These are phyloP conservation scores for Fusarium mundagurra DNA, from an alignment of 2,329 filamentous ascomycete species.

Conservation along the genomic window DNA sequence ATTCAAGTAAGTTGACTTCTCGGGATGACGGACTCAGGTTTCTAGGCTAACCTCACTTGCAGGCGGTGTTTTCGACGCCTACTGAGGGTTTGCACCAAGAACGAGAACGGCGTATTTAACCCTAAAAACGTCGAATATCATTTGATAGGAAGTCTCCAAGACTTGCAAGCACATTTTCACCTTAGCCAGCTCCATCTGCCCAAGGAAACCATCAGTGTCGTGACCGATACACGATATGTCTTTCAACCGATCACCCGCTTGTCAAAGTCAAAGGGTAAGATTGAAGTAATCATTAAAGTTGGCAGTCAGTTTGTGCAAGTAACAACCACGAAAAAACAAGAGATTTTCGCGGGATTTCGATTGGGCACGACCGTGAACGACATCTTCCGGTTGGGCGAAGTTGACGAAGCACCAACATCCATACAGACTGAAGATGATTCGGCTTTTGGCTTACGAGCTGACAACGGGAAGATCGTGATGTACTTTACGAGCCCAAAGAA, in stretches of 20 bases:
- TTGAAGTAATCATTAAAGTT: constrained; percentile 74
- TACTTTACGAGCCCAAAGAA: constrained; percentile 75
- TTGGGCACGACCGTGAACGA: constrained; percentile 74
- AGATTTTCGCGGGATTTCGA: constrained; percentile 70
- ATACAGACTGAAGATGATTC: constrained; percentile 73
- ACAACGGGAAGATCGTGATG: constrained; percentile 77
- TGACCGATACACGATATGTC: constrained; percentile 72
- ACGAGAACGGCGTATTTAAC: constrained; percentile 68
- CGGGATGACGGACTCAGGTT: no score
- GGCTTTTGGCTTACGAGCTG: constrained; percentile 72
- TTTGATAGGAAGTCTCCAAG: constrained; percentile 71
- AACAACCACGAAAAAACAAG: constrained; percentile 74
- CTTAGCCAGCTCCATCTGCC: constrained; percentile 73
- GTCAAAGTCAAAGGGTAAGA: constrained; percentile 75
- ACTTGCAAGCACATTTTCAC: constrained; percentile 73
- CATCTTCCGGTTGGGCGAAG: constrained; percentile 73
- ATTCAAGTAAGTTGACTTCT: constrained; percentile 59
- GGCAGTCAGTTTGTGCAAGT: constrained; percentile 76
- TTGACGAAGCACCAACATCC: constrained; percentile 73
- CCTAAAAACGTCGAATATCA: constrained; percentile 73
- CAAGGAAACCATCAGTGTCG: constrained; percentile 75
- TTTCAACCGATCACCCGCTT: constrained; percentile 73
- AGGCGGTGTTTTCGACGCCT: constrained; percentile 72
- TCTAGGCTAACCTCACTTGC: neutral
- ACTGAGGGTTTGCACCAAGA: constrained; percentile 69